A percentile compares a stretch with the other conserved stretches of the same genome.
phyloP scores from a whole-genome alignment of 2,329 filamentous ascomycete genomes.

The Ophiosphaerella narmari region DNA sequence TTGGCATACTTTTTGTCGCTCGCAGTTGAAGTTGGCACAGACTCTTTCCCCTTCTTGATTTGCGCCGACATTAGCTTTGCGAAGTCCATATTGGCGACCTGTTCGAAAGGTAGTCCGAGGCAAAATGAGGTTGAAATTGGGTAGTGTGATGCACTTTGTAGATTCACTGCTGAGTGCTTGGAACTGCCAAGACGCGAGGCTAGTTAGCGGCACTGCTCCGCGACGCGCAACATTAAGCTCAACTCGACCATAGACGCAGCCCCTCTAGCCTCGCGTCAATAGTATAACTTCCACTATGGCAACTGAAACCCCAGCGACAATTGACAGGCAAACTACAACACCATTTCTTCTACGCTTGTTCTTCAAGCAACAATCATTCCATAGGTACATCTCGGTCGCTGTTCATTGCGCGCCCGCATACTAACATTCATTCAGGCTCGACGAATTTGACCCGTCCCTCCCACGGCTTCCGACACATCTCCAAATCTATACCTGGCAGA shows the following conservation, averaged over 20 bases:
- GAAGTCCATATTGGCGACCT: slow-evolving; percentile 76
- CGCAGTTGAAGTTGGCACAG: slow-evolving; percentile 41
- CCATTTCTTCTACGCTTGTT: slow-evolving; percentile 88
- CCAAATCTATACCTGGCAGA: slow-evolving; percentile 84
- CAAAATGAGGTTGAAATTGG: not conserved
- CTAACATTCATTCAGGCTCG: slow-evolving; percentile 55
- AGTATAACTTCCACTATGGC: slow-evolving; percentile 34
- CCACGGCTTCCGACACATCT: slow-evolving; percentile 67
- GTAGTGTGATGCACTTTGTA: slow-evolving; percentile 4
- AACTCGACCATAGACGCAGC: not conserved
- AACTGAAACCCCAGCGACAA: slow-evolving; percentile 38
- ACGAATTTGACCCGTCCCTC: slow-evolving; percentile 66
- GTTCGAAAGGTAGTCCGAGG: not conserved
- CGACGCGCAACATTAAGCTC: slow-evolving; percentile 15
- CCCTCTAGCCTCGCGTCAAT: not conserved
- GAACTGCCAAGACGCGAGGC: slow-evolving; percentile 17
- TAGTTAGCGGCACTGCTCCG: slow-evolving; percentile 30
- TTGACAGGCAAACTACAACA: slow-evolving; percentile 72
- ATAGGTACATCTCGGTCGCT: slow-evolving; percentile 58
- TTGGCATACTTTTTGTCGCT: slow-evolving; percentile 72
- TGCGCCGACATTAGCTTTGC: slow-evolving; percentile 90
- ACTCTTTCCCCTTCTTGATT: slow-evolving; percentile 77
- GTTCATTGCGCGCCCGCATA: too few relatives aligned
- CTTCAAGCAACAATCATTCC: slow-evolving; percentile 74
- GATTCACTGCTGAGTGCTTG: slow-evolving; percentile 10